Base-by-base conservation (phyloP, 257 asterid species). In the Echium plantagineum region DNA sequence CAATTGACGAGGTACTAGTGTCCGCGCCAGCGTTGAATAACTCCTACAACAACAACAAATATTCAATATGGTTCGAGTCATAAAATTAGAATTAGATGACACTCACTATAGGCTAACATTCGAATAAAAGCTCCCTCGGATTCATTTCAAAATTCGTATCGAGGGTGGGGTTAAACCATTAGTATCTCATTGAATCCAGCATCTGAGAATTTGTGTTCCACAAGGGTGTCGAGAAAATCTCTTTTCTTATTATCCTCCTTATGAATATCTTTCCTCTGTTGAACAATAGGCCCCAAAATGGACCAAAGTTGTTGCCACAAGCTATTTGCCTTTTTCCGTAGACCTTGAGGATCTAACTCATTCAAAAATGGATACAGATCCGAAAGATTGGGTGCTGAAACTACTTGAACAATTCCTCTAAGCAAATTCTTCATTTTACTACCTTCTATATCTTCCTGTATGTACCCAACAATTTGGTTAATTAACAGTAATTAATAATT, bases 321-420 rank as follows among this genome's bases (percentile, higher is more conserved):
- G 1, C 20, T 66, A 20, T 13, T 38, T 20, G 61, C 35, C 56
- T 64, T 74, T 63, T 46, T 69, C 6, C 62, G 46, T 26, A 77
- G 4, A 55, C 83, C 85, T 49, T 77, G 83, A 59, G 54, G 60
- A 74, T 80, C 85, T 0, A 74, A 62, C 54, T 35, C 60, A 51
- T 70, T 13, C 1, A 74, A 32, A 61, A 69, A 5, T 0, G 85
- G 81, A 58, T 61, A 77, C 16, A 74, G 68, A 9, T 77, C 80
- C 7, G 78, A 53, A 15, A 77, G 28, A 35, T 77, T 72, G 3
- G 71, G 72, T 38, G 73, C 54, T 57, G 67, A 54, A 0, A 21
- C 0, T 2, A 53, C 71, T 57, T 60, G 74, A 18, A 72, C 52
- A 4, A 66, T n/a, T 64, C 55, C 70, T 35, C 78, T 69, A 21